These are phyloP conservation scores for Trametes punicea DNA, from an alignment of 768 basidiomycete species.

Conservation along the genomic window DNA sequence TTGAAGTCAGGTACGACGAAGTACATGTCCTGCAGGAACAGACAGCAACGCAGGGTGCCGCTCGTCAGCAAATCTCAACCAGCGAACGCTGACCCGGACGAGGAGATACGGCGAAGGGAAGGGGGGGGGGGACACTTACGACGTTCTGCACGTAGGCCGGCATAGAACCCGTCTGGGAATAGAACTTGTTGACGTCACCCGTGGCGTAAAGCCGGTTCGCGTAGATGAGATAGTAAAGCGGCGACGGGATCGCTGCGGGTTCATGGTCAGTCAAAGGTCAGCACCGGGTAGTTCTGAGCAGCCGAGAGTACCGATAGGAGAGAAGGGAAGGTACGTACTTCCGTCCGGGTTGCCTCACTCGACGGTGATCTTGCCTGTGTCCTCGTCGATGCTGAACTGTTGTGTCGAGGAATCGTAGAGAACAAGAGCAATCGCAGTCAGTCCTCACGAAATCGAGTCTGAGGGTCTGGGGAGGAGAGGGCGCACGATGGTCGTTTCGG, in stretches of 20 bases:
- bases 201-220: neutral
- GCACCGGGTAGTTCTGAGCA: too few relatives aligned
- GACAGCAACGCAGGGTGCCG: too few relatives aligned
- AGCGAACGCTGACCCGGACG: neutral
- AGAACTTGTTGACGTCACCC: neutral
- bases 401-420: too few relatives aligned
- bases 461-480: too few relatives aligned
- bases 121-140: neutral
- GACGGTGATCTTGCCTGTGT: neutral
- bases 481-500: constrained; percentile 3
- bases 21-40: neutral
- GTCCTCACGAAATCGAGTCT: too few relatives aligned
- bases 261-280: too few relatives aligned
- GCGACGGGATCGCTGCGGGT: neutral
- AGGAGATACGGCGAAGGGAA: neutral
- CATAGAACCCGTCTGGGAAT: neutral
- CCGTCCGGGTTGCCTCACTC: neutral
- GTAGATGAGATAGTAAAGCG: neutral
- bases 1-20: neutral
- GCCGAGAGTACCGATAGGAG: neutral
- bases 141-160: neutral
- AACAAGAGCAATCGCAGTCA: too few relatives aligned
- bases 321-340: neutral
- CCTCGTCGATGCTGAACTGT: neutral
- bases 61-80: neutral